Evolutionary conservation across 805 yeast genomes (phyloP).

Genomic region (Zygosaccharomyces pseudorouxii): DNA sequence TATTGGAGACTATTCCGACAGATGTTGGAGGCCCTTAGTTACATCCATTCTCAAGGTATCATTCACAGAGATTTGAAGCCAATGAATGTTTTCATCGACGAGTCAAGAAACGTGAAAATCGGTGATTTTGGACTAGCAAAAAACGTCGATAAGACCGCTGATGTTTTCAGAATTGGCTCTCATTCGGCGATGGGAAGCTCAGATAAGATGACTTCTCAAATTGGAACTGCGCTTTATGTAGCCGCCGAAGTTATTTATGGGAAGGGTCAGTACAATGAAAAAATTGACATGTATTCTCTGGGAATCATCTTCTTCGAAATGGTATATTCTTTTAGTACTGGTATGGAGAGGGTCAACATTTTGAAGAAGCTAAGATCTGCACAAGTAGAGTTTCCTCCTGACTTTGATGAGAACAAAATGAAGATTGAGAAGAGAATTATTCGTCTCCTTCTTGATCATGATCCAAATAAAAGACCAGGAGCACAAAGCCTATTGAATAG

Average conservation of each 20-base stretch:
- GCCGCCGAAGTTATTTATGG: constrained; percentile 84
- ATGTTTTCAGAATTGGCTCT: constrained; percentile 32
- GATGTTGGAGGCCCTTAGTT: constrained; percentile 80
- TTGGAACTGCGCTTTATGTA: constrained; percentile 91
- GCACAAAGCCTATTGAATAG: constrained; percentile 73
- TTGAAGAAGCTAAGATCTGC: constrained; percentile 59
- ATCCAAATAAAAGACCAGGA: constrained; percentile 72
- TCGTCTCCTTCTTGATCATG: constrained; percentile 63
- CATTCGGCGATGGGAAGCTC: constrained; percentile 30
- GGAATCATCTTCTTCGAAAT: constrained; percentile 96
- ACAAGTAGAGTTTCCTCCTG: constrained; percentile 63
- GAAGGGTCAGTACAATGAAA: constrained; percentile 74
- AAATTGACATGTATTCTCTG: constrained; percentile 91
- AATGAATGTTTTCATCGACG: constrained; percentile 91
- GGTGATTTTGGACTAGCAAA: constrained; percentile 98
- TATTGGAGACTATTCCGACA: constrained; percentile 91
- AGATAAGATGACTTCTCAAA: constrained; percentile 84
- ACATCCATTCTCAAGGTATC: constrained; percentile 89
- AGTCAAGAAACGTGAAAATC: constrained; percentile 79
- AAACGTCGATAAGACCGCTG: constrained; percentile 57
- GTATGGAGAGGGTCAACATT: constrained; percentile 85
- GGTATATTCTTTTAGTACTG: constrained; percentile 80
- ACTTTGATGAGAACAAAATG: constrained; percentile 50
- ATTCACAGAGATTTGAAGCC: constrained; percentile 96
- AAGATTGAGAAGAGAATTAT: constrained; percentile 65